A percentile compares a stretch with the other conserved stretches of the same genome.
phyloP scores from a whole-genome alignment of 2,329 filamentous ascomycete genomes.

The Neonectria hederae region DNA sequence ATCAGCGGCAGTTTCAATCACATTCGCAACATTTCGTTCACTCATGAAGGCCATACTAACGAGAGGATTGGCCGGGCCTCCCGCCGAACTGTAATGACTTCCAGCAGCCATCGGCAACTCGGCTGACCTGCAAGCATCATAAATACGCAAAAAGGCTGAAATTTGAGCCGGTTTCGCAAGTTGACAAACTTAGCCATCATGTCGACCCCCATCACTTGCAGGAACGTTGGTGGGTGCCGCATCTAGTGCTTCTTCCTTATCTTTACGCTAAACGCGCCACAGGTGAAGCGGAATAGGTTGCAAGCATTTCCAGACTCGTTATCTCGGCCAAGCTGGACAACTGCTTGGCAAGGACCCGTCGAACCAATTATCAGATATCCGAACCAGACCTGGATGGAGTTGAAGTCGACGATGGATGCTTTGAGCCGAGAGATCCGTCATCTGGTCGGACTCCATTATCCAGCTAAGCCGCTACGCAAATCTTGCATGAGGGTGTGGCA shows the following conservation, averaged over 20 bases:
- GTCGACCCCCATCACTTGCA: not conserved
- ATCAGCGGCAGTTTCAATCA: not conserved
- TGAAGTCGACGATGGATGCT: not conserved
- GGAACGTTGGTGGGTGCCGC: constrained; percentile 1
- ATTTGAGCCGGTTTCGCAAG: constrained; percentile 8
- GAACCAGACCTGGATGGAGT: not conserved
- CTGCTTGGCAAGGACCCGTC: constrained; percentile 1
- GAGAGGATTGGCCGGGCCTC: not conserved
- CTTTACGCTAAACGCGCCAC: constrained; percentile 34
- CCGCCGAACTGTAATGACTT: not conserved
- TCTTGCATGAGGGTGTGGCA: constrained; percentile 7
- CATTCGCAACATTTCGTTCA: not conserved
- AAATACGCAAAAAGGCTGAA: constrained; percentile 3
- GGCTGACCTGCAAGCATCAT: constrained; percentile 2
- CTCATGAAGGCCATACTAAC: not conserved
- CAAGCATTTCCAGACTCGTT: constrained; percentile 13
- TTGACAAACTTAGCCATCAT: constrained; percentile 12
- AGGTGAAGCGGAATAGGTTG: constrained; percentile 15
- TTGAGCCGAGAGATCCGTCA: constrained; percentile 17
- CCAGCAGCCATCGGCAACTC: constrained; percentile 3
- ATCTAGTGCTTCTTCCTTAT: constrained; percentile 28
- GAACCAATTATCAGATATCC: constrained; percentile 16
- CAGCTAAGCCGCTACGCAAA: constrained; percentile 16
- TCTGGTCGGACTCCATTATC: not conserved
- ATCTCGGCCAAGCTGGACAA: constrained; percentile 24